Evolutionary conservation across 2,329 filamentous ascomycete genomes (phyloP).

Genomic region (Alternaria longipes): DNA sequence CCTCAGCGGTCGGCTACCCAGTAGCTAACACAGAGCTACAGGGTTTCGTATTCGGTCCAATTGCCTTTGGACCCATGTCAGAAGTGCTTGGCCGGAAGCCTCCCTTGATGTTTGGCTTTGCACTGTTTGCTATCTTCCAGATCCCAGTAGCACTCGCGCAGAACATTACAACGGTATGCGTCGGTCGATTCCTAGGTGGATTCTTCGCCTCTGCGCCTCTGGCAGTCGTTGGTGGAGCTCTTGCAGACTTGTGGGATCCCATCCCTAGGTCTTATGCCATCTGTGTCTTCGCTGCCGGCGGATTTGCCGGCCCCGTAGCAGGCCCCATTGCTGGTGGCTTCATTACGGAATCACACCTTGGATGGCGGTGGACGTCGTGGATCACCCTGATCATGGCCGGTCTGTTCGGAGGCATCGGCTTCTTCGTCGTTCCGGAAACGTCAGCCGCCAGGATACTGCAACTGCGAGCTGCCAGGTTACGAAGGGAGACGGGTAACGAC

Average conservation of each 20-base stretch:
- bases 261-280: conserved; percentile 50
- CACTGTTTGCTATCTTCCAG: conserved; percentile 53
- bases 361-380: conserved; percentile 52
- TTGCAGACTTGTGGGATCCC: conserved; percentile 50
- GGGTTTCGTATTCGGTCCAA: conserved; percentile 61
- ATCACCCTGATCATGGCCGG: conserved; percentile 50
- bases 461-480: conserved; percentile 39
- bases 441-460: conserved; percentile 44
- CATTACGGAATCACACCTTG: conserved; percentile 45
- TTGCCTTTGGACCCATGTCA: conserved; percentile 60
- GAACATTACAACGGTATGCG: conserved; percentile 61
- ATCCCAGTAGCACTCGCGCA: conserved; percentile 54
- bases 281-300: conserved; percentile 48
- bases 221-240: conserved; percentile 47
- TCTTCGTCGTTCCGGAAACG: conserved; percentile 42
- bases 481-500: conserved; percentile 48
- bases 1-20: background rate
- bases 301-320: conserved; percentile 47
- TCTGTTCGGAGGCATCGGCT: conserved; percentile 34
- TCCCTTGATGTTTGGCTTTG: conserved; percentile 45
- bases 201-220: conserved; percentile 58
- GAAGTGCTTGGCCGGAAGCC: conserved; percentile 58
- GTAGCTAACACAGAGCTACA: conserved; percentile 32
- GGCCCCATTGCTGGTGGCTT: conserved; percentile 60
- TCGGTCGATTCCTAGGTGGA: conserved; percentile 62